A percentile compares a stretch with the other conserved stretches of the same genome.
These are phyloP conservation scores for Lentinula boryana DNA, from an alignment of 768 basidiomycete species.

Conservation along the genomic window DNA sequence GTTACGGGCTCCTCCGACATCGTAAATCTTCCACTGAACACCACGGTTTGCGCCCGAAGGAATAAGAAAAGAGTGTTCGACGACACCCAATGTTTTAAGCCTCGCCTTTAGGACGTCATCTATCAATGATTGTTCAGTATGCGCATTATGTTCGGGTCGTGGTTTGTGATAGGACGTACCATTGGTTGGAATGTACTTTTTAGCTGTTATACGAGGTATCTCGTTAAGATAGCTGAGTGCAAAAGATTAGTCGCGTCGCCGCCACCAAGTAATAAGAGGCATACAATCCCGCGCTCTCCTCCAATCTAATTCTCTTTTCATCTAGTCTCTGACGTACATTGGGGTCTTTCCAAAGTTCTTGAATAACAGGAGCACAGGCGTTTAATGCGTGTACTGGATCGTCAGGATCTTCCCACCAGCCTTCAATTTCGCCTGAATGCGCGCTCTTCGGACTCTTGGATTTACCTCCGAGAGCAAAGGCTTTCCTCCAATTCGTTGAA, in stretches of 20 bases:
- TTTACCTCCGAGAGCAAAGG: slow-evolving; percentile 51
- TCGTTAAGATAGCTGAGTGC: slow-evolving; percentile 68
- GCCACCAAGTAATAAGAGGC: slow-evolving; percentile 20
- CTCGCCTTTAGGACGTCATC: slow-evolving; percentile 78
- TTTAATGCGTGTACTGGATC: slow-evolving; percentile 74
- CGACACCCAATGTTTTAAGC: slow-evolving; percentile 76
- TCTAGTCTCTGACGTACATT: slow-evolving; percentile 56
- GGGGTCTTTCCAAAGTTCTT: slow-evolving; percentile 72
- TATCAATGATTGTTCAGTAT: slow-evolving; percentile 18
- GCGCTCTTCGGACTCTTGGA: slow-evolving; percentile 66
- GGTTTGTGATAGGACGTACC: slow-evolving; percentile 30
- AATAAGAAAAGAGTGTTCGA: slow-evolving; percentile 74
- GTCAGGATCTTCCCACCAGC: slow-evolving; percentile 83
- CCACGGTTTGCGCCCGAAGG: slow-evolving; percentile 48
- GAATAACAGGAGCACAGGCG: slow-evolving; percentile 58
- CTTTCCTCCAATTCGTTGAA: slow-evolving; percentile 64
- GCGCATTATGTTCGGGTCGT: slow-evolving; percentile 10
- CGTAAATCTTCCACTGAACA: slow-evolving; percentile 78
- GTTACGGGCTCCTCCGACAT: slow-evolving; percentile 77
- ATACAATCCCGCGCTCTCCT: slow-evolving; percentile 85
- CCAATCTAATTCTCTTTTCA: slow-evolving; percentile 62
- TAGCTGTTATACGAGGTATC: slow-evolving; percentile 72
- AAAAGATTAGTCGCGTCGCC: neutral
- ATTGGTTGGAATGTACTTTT: slow-evolving; percentile 77
- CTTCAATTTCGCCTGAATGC: slow-evolving; percentile 65